Conservation (phyloP, 106 monocot species). For the Vanilla planifolia region DNA sequence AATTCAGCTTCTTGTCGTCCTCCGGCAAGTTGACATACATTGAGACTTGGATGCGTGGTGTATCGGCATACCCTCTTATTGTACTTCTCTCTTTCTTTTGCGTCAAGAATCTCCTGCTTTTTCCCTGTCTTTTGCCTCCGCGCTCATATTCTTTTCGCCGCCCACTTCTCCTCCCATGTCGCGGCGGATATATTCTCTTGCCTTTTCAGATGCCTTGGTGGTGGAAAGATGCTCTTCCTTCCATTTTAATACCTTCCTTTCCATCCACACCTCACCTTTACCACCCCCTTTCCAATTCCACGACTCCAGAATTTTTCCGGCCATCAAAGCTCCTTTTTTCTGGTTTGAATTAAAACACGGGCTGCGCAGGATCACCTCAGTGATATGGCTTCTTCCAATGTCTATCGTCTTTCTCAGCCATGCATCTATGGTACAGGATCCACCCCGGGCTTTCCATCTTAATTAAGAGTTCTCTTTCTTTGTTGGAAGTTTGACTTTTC, state of each 20-base stretch:
- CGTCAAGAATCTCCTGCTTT: slow-evolving; percentile 19
- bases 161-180: slow-evolving; percentile 14
- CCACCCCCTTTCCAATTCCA: slow-evolving; percentile 6
- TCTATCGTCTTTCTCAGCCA: slow-evolving; percentile 14
- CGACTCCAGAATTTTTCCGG: background rate
- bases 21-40: no score
- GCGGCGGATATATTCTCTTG: slow-evolving; percentile 25
- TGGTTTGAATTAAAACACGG: background rate
- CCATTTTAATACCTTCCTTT: slow-evolving; percentile 28
- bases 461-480: background rate
- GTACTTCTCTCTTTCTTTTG: no score
- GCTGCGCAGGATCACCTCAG: background rate
- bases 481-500: background rate
- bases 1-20: no score
- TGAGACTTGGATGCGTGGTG: no score
- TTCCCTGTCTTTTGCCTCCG: slow-evolving; percentile 10
- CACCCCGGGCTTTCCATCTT: background rate
- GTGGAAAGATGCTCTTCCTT: slow-evolving; percentile 13
- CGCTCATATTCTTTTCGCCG: slow-evolving; percentile 4
- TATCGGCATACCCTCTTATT: no score
- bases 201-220: slow-evolving; percentile 37
- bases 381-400: slow-evolving; percentile 27
- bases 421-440: slow-evolving; percentile 38
- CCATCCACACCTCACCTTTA: slow-evolving; percentile 21
- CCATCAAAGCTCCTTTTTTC: slow-evolving; percentile 10